Base-by-base conservation (phyloP, 139 green algal genomes). In the Ettlia oleoabundans region DNA sequence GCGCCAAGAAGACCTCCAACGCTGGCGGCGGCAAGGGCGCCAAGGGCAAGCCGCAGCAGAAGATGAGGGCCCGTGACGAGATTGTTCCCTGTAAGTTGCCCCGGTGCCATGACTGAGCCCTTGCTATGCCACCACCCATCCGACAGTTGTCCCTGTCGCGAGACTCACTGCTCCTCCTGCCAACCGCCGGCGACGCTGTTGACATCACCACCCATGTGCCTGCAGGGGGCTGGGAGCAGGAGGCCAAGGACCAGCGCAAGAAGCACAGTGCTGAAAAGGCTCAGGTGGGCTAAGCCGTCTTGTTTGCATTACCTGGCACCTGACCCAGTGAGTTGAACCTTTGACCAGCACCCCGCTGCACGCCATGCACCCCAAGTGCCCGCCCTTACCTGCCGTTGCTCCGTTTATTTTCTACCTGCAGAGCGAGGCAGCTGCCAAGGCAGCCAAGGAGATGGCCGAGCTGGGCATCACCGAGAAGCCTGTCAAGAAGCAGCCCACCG, bases 161-260 rank as follows among this genome's bases (percentile, higher is more conserved):
- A n/a, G n/a, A n/a, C n/a, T n/a, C n/a, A n/a, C n/a, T n/a, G n/a
- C n/a, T n/a, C n/a, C n/a, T n/a, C n/a, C n/a, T n/a, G n/a, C n/a
- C n/a, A n/a, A n/a, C n/a, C n/a, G n/a, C n/a, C n/a, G n/a, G n/a
- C n/a, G n/a, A n/a, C n/a, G n/a, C n/a, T n/a, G n/a, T n/a, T n/a
- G n/a, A n/a, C n/a, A n/a, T n/a, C n/a, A n/a, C n/a, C n/a, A n/a
- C n/a, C n/a, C n/a, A n/a, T n/a, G n/a, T n/a, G 26, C 63, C 15
- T 40, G 32, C 43, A 78, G 70, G 71, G 71, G 47, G 71, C 47
- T 66, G 71, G 47, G 47, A 77, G 69, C 30, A 62, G 42, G 28
- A 32, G 30, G 71, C 71, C 71, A 78, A 78, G 71, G 71, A 78
- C 21, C 47, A 78, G 32, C 71, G 71, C 71, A 78, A 78, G 71